These are phyloP conservation scores for Coniella vitis DNA, from an alignment of 2,329 filamentous ascomycete genomes.

Conservation along the genomic window DNA sequence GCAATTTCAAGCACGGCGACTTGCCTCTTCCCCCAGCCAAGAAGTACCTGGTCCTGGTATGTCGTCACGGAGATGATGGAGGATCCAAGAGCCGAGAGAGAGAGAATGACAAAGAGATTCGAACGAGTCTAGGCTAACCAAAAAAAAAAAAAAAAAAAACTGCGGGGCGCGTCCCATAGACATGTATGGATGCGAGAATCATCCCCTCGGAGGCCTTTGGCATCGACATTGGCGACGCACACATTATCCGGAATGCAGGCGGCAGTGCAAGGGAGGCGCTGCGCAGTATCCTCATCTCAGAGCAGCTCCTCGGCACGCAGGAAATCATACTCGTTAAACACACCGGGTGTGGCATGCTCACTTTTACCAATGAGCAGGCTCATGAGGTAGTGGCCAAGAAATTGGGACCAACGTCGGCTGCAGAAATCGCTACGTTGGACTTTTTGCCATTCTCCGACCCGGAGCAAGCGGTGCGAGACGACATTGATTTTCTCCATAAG, in stretches of 20 bases:
- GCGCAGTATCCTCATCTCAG: slow-evolving; percentile 68
- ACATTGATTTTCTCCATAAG: slow-evolving; percentile 56
- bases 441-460: slow-evolving; percentile 62
- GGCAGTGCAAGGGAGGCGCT: slow-evolving; percentile 62
- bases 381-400: slow-evolving; percentile 51
- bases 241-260: slow-evolving; percentile 71
- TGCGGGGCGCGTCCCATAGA: slow-evolving; percentile 34
- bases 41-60: slow-evolving; percentile 55
- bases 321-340: slow-evolving; percentile 73
- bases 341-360: slow-evolving; percentile 70
- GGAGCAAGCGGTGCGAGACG: slow-evolving; percentile 56
- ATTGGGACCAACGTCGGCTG: slow-evolving; percentile 43
- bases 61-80: slow-evolving; percentile 15
- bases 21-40: slow-evolving; percentile 63
- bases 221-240: slow-evolving; percentile 67
- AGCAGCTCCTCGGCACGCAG: slow-evolving; percentile 69
- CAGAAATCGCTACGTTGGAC: slow-evolving; percentile 36
- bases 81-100: too few relatives aligned
- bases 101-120: too few relatives aligned
- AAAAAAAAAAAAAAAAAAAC: slow-evolving; percentile 4
- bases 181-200: slow-evolving; percentile 76
- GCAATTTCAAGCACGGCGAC: slow-evolving; percentile 55
- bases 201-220: slow-evolving; percentile 63
- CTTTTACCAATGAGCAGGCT: slow-evolving; percentile 54
- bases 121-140: slow-evolving; percentile 19